A percentile compares a stretch with the other conserved stretches of the same genome.
Conservation (phyloP, 352 stramenopile species). For the Blastocystis sp. region DNA sequence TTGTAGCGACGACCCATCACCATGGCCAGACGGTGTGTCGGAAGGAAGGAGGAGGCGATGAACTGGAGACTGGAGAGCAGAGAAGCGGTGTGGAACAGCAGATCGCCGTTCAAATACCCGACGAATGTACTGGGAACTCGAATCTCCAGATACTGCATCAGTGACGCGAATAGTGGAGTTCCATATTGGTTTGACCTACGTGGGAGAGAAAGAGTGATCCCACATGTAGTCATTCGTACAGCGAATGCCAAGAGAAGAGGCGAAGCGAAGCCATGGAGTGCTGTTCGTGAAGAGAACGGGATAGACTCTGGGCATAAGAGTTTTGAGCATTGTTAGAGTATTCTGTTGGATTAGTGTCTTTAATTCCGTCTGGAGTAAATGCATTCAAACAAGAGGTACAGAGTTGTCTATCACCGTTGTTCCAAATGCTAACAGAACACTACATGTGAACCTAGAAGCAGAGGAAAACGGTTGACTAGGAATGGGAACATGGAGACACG, state of each 20-base stretch:
- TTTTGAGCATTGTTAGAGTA: background rate
- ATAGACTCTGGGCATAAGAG: background rate
- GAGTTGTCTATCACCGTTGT: background rate
- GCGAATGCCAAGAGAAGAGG: background rate
- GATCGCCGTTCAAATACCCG: background rate
- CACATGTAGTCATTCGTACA: background rate
- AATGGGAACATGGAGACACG: background rate
- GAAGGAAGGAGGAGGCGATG: background rate
- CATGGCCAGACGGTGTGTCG: background rate
- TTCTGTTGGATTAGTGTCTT: slow-evolving; percentile 1
- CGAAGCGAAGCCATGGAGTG: background rate
- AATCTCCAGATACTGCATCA: background rate
- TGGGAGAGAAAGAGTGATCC: background rate
- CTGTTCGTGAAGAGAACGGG: background rate
- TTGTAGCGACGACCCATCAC: background rate
- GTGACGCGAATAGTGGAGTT: background rate
- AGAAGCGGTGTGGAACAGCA: background rate
- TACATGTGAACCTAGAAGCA: background rate
- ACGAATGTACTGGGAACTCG: background rate
- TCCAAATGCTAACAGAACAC: background rate
- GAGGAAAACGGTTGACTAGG: background rate
- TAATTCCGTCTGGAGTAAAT: background rate
- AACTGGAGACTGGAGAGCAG: background rate
- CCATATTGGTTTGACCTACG: background rate
- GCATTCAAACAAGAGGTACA: background rate